phyloP scores from a whole-genome alignment of 1,284 basidiomycete genomes.

The Schizophyllum amplum region DNA sequence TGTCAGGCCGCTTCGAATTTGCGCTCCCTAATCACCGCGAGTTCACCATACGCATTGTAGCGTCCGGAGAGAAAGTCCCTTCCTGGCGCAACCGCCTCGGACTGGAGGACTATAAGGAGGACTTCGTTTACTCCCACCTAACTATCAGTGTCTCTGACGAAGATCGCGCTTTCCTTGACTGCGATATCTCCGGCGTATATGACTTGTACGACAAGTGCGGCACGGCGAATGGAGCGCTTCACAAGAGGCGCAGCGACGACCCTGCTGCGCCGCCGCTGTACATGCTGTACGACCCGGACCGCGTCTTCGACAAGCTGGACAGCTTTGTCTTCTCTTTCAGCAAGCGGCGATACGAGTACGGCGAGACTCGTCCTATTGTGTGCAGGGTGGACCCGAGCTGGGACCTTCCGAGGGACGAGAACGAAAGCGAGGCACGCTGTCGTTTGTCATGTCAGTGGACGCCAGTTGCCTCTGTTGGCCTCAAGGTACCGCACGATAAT shows the following conservation, averaged over 20 bases:
- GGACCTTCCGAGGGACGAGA: slow-evolving; percentile 57
- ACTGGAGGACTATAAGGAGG: slow-evolving; percentile 60
- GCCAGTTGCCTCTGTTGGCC: slow-evolving; percentile 29
- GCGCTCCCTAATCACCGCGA: slow-evolving; percentile 60
- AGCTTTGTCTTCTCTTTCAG: slow-evolving; percentile 78
- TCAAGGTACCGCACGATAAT: slow-evolving; percentile 38
- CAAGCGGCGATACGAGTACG: slow-evolving; percentile 72
- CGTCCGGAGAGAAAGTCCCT: slow-evolving; percentile 65
- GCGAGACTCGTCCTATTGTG: slow-evolving; percentile 70
- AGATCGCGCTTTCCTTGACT: slow-evolving; percentile 55
- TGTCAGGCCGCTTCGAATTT: slow-evolving; percentile 77
- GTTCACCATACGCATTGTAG: slow-evolving; percentile 56
- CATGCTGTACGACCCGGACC: slow-evolving; percentile 79
- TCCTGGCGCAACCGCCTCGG: slow-evolving; percentile 85
- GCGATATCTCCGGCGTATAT: slow-evolving; percentile 77
- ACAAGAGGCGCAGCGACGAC: slow-evolving; percentile 52
- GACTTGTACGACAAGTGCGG: slow-evolving; percentile 80
- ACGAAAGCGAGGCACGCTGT: slow-evolving; percentile 43
- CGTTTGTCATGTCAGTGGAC: slow-evolving; percentile 64
- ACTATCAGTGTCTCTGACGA: slow-evolving; percentile 50
- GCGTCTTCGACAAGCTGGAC: slow-evolving; percentile 70
- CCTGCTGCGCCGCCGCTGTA: slow-evolving; percentile 55
- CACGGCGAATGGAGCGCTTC: slow-evolving; percentile 82
- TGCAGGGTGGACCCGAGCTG: slow-evolving; percentile 66
- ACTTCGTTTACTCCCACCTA: slow-evolving; percentile 61